Evolutionary conservation across 2,329 filamentous ascomycete species (phyloP).

Genomic region (Hypoxylon sp.): DNA sequence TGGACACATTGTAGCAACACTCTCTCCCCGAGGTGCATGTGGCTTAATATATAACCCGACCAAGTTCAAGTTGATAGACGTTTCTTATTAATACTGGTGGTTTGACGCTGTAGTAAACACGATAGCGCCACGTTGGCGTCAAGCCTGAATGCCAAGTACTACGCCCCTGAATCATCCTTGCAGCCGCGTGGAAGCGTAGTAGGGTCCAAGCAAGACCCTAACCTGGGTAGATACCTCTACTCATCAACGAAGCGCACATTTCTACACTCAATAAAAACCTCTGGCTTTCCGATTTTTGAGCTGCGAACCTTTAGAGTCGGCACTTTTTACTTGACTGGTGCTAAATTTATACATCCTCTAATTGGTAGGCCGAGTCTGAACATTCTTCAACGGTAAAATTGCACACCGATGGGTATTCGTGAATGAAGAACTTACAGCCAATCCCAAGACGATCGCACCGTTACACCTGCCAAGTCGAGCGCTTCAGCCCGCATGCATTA

Average conservation of each 20-base stretch:
- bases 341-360: conserved; percentile 6
- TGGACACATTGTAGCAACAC: neutral
- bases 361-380: neutral
- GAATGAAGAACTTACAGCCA: conserved; percentile 17
- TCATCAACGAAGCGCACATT: conserved; percentile 5
- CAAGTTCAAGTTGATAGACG: neutral
- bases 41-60: neutral
- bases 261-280: neutral
- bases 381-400: neutral
- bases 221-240: neutral
- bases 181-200: conserved; percentile 34
- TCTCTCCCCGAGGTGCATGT: neutral
- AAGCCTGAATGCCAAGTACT: conserved; percentile 17
- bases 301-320: conserved; percentile 11
- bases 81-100: neutral
- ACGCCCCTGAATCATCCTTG: conserved; percentile 34
- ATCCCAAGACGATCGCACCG: conserved; percentile 20
- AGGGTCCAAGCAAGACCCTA: conserved; percentile 18
- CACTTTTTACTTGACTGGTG: conserved; percentile 1
- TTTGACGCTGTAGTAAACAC: neutral
- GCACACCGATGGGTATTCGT: neutral
- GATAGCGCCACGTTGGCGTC: conserved; percentile 7
- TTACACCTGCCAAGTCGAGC: conserved; percentile 31
- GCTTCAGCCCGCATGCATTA: conserved; percentile 35
- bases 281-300: conserved; percentile 8